Evolutionary conservation across 345 rosid species (phyloP).

Genomic region (Orychophragmus violaceus): DNA sequence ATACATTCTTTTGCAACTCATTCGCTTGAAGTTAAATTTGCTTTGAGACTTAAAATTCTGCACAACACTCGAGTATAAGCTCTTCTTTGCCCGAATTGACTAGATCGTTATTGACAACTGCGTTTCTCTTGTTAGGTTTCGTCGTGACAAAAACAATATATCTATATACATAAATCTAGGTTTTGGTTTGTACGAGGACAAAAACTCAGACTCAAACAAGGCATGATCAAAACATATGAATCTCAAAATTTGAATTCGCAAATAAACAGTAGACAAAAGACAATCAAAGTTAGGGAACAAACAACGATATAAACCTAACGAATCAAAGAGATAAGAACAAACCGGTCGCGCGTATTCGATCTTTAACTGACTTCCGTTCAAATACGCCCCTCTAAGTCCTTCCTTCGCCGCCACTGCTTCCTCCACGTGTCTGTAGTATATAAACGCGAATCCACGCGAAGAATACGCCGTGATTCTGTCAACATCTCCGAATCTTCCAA

Average conservation of each 20-base stretch:
- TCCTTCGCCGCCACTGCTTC: conserved; percentile 79
- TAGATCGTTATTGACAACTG: background rate
- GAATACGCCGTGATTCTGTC: conserved; percentile 74
- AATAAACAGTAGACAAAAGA: background rate
- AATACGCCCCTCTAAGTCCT: conserved; percentile 55
- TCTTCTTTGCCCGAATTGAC: background rate
- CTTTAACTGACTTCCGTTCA: conserved; percentile 60
- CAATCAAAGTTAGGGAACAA: background rate
- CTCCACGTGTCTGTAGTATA: conserved; percentile 70
- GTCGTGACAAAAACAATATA: background rate
- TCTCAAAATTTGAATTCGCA: conserved; percentile 4
- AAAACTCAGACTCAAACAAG: background rate
- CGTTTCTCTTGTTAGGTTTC: background rate
- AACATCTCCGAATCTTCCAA: conserved; percentile 58
- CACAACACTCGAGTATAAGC: background rate
- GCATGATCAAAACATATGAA: conserved; percentile 2
- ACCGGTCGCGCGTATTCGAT: conserved; percentile 99
- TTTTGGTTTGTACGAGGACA: background rate
- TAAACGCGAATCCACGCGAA: conserved; percentile 65
- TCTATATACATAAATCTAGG: conserved; percentile 11
- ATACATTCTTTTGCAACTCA: background rate
- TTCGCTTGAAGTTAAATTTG: background rate
- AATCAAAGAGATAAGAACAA: conserved; percentile 60
- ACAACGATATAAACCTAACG: conserved; percentile 30
- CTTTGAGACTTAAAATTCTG: background rate